Base-by-base conservation (phyloP, 768 basidiomycete species). In the Psilocybe cubensis region DNA sequence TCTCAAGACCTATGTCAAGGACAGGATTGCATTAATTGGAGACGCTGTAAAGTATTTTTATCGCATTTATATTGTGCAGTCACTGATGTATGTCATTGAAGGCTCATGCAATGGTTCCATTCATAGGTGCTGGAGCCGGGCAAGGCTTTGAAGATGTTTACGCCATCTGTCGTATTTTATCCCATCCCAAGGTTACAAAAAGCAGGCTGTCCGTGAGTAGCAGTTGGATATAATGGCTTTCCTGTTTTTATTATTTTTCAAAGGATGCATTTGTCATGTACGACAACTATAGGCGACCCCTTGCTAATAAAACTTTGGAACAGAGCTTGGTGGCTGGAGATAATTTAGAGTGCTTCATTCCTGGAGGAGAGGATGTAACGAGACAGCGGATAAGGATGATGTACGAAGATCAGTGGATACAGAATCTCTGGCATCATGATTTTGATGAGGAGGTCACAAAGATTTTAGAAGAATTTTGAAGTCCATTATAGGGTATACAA, bases 31-130 rank as follows among this genome's bases (percentile, higher is more conserved):
- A 4, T 72, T 85, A n/a, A 70, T 83, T 18, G 83, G 83, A 2
- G 84, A 85, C 62, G 78, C 84, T 24, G 78, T 79, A 61, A 40
- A 75, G 14, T 24, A 1, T 29, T 74, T 21, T 11, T n/a, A 4
- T 38, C 31, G 31, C 6, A 23, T 54, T 27, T 52, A 25, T 20
- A n/a, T 10, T 10, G 45, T 40, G 24, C 17, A 43, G 21, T 35
- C 17, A 45, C 28, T 23, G 14, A 54, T 31, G 49, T 41, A 40
- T 14, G 3, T 2, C 0, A 18, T 63, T 9, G 17, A 14, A 79
- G 78, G 83, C 84, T 5, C 84, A 86, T 61, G 82, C 71, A 0
- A 85, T 85, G 83, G 58, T 77, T 31, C 83, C 85, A 1, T 82
- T 84, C 65, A 69, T 85, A 12, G 83, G 82, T 1, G 76, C 82